Evolutionary conservation across 2,329 filamentous ascomycete species (phyloP).

Genomic region (Hortaea werneckii): DNA sequence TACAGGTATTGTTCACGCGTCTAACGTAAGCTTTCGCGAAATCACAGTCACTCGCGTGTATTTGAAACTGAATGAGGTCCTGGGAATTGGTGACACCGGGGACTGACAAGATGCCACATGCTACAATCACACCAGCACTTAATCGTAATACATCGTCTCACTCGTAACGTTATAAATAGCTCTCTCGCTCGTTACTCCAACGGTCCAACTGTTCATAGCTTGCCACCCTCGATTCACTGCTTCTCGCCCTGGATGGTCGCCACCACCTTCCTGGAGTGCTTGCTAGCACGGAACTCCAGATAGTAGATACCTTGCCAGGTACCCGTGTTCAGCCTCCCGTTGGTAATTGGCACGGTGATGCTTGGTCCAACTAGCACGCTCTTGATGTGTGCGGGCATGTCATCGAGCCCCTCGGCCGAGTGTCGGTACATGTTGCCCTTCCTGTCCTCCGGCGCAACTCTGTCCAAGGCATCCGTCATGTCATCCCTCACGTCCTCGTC

Average conservation of each 20-base stretch:
- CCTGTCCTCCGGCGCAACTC: slow-evolving; percentile 73
- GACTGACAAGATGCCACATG: too few relatives aligned
- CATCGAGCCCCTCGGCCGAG: slow-evolving; percentile 75
- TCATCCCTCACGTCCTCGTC: slow-evolving; percentile 66
- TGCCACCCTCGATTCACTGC: slow-evolving; percentile 9
- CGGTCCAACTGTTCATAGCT: not conserved
- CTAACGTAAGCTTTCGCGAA: too few relatives aligned
- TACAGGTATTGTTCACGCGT: not conserved
- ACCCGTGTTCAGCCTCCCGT: slow-evolving; percentile 63
- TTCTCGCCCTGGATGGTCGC: slow-evolving; percentile 90
- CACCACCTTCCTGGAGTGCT: slow-evolving; percentile 71
- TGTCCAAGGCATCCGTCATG: slow-evolving; percentile 92
- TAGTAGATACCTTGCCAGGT: slow-evolving; percentile 93
- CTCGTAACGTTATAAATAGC: too few relatives aligned
- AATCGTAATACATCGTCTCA: too few relatives aligned
- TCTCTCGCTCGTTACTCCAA: too few relatives aligned
- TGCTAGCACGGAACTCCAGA: slow-evolving; percentile 70
- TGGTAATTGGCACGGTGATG: slow-evolving; percentile 79
- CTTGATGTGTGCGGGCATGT: slow-evolving; percentile 98
- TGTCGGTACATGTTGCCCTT: slow-evolving; percentile 65
- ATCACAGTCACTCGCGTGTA: too few relatives aligned
- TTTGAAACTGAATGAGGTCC: too few relatives aligned
- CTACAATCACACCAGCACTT: too few relatives aligned
- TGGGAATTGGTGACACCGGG: too few relatives aligned
- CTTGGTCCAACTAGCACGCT: slow-evolving; percentile 79